Evolutionary conservation across 441 rosid genomes (phyloP), one percentile per base, ranked within the genome.

Genomic region (Eruca vesicaria): DNA sequence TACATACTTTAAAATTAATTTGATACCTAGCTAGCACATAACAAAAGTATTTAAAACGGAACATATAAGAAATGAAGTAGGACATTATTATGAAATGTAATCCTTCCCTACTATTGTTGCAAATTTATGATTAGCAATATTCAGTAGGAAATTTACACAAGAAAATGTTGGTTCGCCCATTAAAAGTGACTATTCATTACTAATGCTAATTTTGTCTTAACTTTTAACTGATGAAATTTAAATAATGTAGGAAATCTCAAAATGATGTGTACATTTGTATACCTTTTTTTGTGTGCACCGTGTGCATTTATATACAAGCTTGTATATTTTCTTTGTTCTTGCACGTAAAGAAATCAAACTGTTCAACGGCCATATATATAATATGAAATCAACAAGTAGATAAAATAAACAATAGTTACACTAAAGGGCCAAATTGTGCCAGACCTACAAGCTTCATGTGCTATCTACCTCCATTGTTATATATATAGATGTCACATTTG

Each of bases 391-490:
- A 55, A 68, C 57, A 20, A n/a, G 43, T 63, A 41, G 21, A 31
- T 50, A 33, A 57, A 67, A 23, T 14, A 68, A 38, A 62, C 11
- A 63, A 38, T 9, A 31, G 28, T 31, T 55, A 31, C 12, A 63
- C 11, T 38, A 15, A 63, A 31, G 69, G 56, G 71, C 28, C 68
- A 77, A 58, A 65, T 11, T 58, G n/a, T 69, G 32, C 66, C 53
- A 53, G 32, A 69, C 80, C 71, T 56, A 70, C 67, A 64, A 43
- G 16, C 59, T 57, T 33, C 36, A 16, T 77, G 72, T 65, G 68
- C 59, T 71, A 68, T 33, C 11, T 41, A 43, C 50, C 19, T 33
- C 41, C 55, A 36, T 33, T 16, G 19, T 43, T 77, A 71, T 71
- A 71, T 71, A 77, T 28, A 71, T 45, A 43, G 15, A 38, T 41